phyloP scores from a whole-genome alignment of 1,284 basidiomycete species.

The Sphaerobolus stellatus region DNA sequence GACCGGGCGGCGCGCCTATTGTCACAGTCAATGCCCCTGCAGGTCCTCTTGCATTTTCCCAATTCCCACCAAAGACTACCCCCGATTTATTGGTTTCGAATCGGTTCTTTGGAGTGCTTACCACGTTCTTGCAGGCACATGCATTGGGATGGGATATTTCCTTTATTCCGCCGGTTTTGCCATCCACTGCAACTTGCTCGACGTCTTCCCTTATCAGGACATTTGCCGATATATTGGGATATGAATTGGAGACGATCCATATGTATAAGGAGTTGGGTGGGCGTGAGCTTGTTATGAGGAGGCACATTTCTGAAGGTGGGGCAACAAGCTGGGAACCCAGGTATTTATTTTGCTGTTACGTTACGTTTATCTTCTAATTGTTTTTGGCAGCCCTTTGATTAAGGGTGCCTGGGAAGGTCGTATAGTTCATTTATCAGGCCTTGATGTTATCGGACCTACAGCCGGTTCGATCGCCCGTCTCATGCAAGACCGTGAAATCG shows the following conservation, averaged over 20 bases:
- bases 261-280: conserved; percentile 71
- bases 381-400: conserved; percentile 45
- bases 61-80: conserved; percentile 37
- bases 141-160: conserved; percentile 57
- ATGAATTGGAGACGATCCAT: conserved; percentile 56
- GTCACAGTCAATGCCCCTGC: conserved; percentile 44
- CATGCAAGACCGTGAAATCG: conserved; percentile 58
- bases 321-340: conserved; percentile 65
- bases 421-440: conserved; percentile 56
- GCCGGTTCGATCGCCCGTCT: conserved; percentile 59
- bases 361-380: background rate
- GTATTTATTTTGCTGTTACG: conserved; percentile 29
- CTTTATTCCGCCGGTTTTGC: conserved; percentile 45
- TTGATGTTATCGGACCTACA: conserved; percentile 63
- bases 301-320: conserved; percentile 50
- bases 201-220: conserved; percentile 47
- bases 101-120: conserved; percentile 47
- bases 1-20: conserved; percentile 26
- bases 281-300: conserved; percentile 59
- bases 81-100: conserved; percentile 6
- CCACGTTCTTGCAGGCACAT: conserved; percentile 50
- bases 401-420: conserved; percentile 57
- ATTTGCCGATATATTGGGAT: conserved; percentile 56
- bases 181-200: conserved; percentile 51
- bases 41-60: conserved; percentile 40